Percentiles rank a stretch among this genome's conserved stretches.
Conservation (phyloP, 768 basidiomycete genomes). For the Pleurotus tuber-regium region DNA sequence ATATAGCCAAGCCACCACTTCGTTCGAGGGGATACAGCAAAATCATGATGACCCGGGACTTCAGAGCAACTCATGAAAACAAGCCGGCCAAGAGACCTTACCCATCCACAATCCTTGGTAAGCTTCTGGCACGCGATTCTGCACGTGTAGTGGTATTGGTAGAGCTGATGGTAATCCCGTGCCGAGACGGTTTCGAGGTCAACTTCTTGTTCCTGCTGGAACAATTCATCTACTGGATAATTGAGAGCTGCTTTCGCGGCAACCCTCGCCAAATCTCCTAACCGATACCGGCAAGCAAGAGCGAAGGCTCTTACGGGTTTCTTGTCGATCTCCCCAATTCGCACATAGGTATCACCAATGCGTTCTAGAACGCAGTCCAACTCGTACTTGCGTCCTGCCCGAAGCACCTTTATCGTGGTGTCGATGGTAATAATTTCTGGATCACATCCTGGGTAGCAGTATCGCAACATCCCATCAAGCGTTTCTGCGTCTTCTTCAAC, state of each 20-base stretch:
- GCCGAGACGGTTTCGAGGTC: background rate
- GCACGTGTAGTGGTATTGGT: background rate
- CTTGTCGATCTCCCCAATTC: slow-evolving; percentile 28
- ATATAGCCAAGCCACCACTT: background rate
- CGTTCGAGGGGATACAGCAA: no score
- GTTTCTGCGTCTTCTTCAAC: slow-evolving; percentile 16
- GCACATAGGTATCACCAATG: slow-evolving; percentile 28
- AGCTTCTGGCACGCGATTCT: background rate
- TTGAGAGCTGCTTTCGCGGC: background rate
- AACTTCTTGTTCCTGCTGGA: background rate
- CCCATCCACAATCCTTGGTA: background rate
- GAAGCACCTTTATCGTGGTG: background rate
- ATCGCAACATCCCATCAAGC: background rate
- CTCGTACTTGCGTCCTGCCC: slow-evolving; percentile 26
- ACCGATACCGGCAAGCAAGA: slow-evolving; percentile 27
- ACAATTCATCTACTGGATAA: background rate
- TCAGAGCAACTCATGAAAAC: background rate
- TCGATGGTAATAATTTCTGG: background rate
- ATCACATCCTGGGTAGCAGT: slow-evolving; percentile 2
- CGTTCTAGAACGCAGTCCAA: slow-evolving; percentile 26
- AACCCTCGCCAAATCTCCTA: background rate
- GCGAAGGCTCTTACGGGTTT: slow-evolving; percentile 35
- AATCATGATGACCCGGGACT: background rate
- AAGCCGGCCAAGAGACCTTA: background rate
- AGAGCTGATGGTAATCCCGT: background rate